Evolutionary conservation across 2,329 filamentous ascomycete species (phyloP), one percentile per base, ranked within the genome.

Genomic region (Diaporthe ampelina): DNA sequence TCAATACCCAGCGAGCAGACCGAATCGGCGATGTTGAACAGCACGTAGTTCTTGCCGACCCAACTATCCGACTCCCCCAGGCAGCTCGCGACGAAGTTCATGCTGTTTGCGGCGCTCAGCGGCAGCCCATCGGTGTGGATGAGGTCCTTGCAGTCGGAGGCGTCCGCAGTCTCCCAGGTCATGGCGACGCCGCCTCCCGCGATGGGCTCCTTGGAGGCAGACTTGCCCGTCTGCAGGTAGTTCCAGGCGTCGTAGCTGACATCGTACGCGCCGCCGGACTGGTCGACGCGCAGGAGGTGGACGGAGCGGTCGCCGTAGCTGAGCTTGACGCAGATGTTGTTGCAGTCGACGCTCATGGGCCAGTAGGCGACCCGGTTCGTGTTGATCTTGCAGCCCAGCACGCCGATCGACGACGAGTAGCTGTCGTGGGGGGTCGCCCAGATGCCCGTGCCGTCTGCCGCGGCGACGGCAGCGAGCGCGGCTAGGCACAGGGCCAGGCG

Each of bases 361-460:
- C 88, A 91, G 86, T 91, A 91, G 76, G 89, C 89, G 35, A 91
- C 84, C 29, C 88, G 88, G 84, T 91, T 86, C 76, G 86, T 90
- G 83, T 91, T 82, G 81, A 91, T 85, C 82, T 89, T 88, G 85
- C 89, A 91, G 72, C 89, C 89, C 6, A 89, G 82, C 13, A 90
- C 89, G 56, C 89, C 89, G 75, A 90, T 79, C 3, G 88, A 89
- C 43, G 87, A 89, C 3, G 87, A 88, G 83, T 86, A 91, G 78
- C 83, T 81, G 75, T 86, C 87, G 80, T 91, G 89, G n/a, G 89
- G 89, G 13, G 89, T 91, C 76, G 85, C 82, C 73, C 78, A 81
- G 70, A 83, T 80, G n/a, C 76, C 76, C 40, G 59, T 68, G 9
- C 65, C 43, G 52, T 70, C 74, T 24, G 74, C 65, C 19, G 48